phyloP scores from a whole-genome alignment of 768 basidiomycete genomes.

The Leucocoprinus birnbaumii region DNA sequence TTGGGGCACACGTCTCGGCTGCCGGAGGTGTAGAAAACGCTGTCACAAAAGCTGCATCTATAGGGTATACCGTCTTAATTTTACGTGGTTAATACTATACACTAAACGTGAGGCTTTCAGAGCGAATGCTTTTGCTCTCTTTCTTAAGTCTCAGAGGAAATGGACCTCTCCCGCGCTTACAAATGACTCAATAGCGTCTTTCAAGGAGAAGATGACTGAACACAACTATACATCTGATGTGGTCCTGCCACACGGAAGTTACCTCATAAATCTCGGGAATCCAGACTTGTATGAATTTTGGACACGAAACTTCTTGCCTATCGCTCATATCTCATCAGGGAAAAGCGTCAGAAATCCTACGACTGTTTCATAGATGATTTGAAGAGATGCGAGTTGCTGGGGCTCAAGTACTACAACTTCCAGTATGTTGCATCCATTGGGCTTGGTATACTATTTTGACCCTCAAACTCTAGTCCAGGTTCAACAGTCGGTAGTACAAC shows the following conservation, averaged over 20 bases:
- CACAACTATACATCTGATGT: slow-evolving; percentile 60
- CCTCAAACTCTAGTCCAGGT: slow-evolving; percentile 52
- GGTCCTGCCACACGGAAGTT: slow-evolving; percentile 82
- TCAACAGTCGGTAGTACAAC: slow-evolving; percentile 75
- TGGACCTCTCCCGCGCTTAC: slow-evolving; percentile 69
- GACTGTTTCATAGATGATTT: slow-evolving; percentile 84
- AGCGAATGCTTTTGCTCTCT: slow-evolving; percentile 82
- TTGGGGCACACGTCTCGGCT: slow-evolving; percentile 84
- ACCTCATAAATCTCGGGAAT: slow-evolving; percentile 83
- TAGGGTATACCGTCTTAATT: slow-evolving; percentile 46
- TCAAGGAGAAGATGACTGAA: slow-evolving; percentile 57
- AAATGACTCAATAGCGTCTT: slow-evolving; percentile 46
- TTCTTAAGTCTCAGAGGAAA: slow-evolving; percentile 81
- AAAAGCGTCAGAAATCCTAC: slow-evolving; percentile 69
- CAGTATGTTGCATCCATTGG: slow-evolving; percentile 51
- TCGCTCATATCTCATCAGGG: slow-evolving; percentile 27
- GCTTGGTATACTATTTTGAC: neutral
- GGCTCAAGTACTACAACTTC: slow-evolving; percentile 76
- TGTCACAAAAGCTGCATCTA: slow-evolving; percentile 62
- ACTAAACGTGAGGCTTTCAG: slow-evolving; percentile 39
- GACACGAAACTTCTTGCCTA: no score
- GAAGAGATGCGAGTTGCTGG: slow-evolving; percentile 72
- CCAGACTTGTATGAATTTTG: slow-evolving; percentile 56
- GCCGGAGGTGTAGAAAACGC: slow-evolving; percentile 79
- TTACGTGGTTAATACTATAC: neutral